Evolutionary conservation across 2,329 filamentous ascomycete species (phyloP).

Genomic region (Sclerotinia glacialis): DNA sequence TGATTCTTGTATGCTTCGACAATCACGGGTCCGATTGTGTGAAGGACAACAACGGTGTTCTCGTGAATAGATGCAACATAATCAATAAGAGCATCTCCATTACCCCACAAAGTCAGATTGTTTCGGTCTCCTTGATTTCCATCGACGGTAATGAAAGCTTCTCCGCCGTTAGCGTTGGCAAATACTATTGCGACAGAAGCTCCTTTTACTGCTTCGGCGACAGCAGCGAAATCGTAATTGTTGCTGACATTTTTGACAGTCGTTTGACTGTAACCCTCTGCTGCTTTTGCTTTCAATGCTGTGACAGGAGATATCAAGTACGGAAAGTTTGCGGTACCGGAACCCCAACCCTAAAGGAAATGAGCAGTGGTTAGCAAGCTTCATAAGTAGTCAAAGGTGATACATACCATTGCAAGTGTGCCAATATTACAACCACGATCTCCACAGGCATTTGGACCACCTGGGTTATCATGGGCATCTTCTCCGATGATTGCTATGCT

Average conservation of each 20-base stretch:
- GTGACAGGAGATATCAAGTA: slow-evolving; percentile 74
- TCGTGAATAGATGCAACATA: slow-evolving; percentile 73
- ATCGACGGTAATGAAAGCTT: slow-evolving; percentile 80
- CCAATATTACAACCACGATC: slow-evolving; percentile 55
- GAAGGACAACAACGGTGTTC: slow-evolving; percentile 90
- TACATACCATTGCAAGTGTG: slow-evolving; percentile 53
- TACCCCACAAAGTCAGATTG: slow-evolving; percentile 86
- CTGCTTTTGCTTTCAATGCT: slow-evolving; percentile 62
- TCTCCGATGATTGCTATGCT: slow-evolving; percentile 47
- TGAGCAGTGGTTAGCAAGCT: slow-evolving; percentile 52
- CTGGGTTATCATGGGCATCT: slow-evolving; percentile 50
- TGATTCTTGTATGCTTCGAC: slow-evolving; percentile 71
- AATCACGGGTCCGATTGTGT: slow-evolving; percentile 78
- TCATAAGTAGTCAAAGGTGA: slow-evolving; percentile 34
- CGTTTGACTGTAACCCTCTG: slow-evolving; percentile 54
- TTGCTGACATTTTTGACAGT: slow-evolving; percentile 65
- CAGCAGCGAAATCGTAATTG: slow-evolving; percentile 50
- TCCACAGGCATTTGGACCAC: slow-evolving; percentile 62
- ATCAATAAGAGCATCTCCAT: slow-evolving; percentile 75
- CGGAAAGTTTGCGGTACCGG: slow-evolving; percentile 69
- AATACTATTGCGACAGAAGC: slow-evolving; percentile 78
- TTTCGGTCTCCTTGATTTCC: slow-evolving; percentile 84
- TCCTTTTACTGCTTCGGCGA: slow-evolving; percentile 65
- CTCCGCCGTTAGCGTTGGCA: slow-evolving; percentile 80
- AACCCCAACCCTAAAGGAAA: slow-evolving; percentile 70